phyloP scores from a whole-genome alignment of 2,329 filamentous ascomycete species.

The Diaporthe ampelina region DNA sequence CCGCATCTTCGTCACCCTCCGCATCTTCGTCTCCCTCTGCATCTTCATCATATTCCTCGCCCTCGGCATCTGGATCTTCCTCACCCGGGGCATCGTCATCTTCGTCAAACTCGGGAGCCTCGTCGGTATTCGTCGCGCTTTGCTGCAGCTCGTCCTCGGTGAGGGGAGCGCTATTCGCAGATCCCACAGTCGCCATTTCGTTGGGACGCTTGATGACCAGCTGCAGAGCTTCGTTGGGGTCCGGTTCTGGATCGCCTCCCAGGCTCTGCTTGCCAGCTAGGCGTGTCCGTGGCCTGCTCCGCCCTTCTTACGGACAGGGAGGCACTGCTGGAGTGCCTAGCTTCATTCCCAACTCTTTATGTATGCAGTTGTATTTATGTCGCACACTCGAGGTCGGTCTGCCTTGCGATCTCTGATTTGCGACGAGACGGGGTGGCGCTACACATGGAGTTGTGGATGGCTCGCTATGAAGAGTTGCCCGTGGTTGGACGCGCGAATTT shows the following conservation, averaged over 20 bases:
- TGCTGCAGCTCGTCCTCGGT: constrained; percentile 72
- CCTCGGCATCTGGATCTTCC: constrained; percentile 49
- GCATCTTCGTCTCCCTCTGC: constrained; percentile 48
- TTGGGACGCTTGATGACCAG: constrained; percentile 21
- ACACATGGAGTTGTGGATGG: constrained; percentile 26
- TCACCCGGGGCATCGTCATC: constrained; percentile 52
- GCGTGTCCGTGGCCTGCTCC: constrained; percentile 37
- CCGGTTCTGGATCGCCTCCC: constrained; percentile 26
- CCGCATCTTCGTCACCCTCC: constrained; percentile 51
- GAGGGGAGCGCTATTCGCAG: constrained; percentile 59
- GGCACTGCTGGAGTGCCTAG: constrained; percentile 29
- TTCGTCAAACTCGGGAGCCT: constrained; percentile 54
- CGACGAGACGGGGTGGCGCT: constrained; percentile 32
- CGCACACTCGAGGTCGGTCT: not conserved
- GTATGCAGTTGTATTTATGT: not conserved
- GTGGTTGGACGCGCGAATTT: constrained; percentile 31
- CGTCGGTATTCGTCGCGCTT: constrained; percentile 66
- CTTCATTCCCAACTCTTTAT: constrained; percentile 33
- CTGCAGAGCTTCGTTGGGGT: constrained; percentile 28
- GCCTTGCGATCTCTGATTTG: constrained; percentile 16
- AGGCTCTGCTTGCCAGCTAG: constrained; percentile 31
- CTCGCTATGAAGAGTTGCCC: constrained; percentile 30
- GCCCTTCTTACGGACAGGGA: constrained; percentile 38
- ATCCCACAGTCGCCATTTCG: constrained; percentile 55
- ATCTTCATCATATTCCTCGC: constrained; percentile 52